Percentiles rank a stretch among this genome's conserved stretches.
Conservation (phyloP, 1,284 basidiomycete species). For the Puccinia novopanici region DNA sequence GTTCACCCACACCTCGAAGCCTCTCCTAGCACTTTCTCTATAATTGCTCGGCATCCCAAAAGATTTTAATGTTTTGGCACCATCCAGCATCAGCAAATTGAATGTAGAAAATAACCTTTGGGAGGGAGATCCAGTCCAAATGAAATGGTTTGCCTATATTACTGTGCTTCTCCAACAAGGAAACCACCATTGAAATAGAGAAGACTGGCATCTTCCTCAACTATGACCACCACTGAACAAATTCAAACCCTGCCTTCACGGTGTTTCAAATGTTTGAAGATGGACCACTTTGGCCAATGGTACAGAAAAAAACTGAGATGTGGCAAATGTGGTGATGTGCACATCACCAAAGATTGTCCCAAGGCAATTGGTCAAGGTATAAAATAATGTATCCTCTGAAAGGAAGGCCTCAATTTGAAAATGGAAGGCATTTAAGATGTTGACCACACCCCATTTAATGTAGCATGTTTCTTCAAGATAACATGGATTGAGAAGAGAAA, state of each 20-base stretch:
- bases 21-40: background rate
- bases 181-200: background rate
- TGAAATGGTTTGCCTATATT: background rate
- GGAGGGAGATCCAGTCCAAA: background rate
- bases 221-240: background rate
- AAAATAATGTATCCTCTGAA: background rate
- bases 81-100: too few relatives aligned
- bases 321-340: background rate
- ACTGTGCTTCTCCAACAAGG: background rate
- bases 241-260: background rate
- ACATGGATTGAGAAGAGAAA: background rate
- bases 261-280: background rate
- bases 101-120: too few relatives aligned
- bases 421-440: background rate
- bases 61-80: background rate
- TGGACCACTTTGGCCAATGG: conserved; percentile 5
- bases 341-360: background rate
- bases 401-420: too few relatives aligned
- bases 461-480: background rate
- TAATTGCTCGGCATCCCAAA: background rate
- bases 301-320: background rate
- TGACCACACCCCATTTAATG: background rate
- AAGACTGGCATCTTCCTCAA: background rate
- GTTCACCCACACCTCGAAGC: background rate
- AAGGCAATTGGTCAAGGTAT: background rate